Evolutionary conservation across 352 stramenopile species (phyloP).

Genomic region (Globisporangium apiculatum): DNA sequence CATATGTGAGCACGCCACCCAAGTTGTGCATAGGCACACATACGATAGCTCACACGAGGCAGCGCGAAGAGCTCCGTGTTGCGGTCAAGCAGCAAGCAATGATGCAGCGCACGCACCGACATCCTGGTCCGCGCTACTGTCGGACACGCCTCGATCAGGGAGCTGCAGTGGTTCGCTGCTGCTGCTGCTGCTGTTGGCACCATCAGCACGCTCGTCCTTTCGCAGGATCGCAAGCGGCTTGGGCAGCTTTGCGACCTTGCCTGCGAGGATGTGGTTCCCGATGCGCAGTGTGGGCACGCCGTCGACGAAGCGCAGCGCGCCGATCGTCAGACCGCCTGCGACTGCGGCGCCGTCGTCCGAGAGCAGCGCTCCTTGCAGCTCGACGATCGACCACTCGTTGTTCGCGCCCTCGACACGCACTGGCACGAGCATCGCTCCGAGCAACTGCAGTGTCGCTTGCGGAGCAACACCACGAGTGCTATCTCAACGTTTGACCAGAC

Average conservation of each 20-base stretch:
- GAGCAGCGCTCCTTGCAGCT: conserved; percentile 77
- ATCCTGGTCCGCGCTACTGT: background rate
- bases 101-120: background rate
- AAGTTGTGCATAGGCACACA: background rate
- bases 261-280: conserved; percentile 74
- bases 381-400: conserved; percentile 78
- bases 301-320: conserved; percentile 54
- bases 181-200: background rate
- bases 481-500: no score
- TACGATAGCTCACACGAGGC: background rate
- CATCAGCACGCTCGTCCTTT: conserved; percentile 18
- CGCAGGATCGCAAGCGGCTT: conserved; percentile 76
- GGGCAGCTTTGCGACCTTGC: conserved; percentile 58
- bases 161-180: background rate
- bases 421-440: conserved; percentile 48
- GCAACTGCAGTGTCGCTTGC: no score
- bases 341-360: conserved; percentile 15
- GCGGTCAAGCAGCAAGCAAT: background rate
- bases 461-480: no score
- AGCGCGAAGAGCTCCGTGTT: background rate
- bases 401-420: conserved; percentile 50
- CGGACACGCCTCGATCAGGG: background rate
- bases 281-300: conserved; percentile 74
- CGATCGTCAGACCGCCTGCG: conserved; percentile 44
- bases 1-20: background rate